These are phyloP conservation scores for Crithidia brevicula DNA, from an alignment of 208 protist species.

Conservation along the genomic window DNA sequence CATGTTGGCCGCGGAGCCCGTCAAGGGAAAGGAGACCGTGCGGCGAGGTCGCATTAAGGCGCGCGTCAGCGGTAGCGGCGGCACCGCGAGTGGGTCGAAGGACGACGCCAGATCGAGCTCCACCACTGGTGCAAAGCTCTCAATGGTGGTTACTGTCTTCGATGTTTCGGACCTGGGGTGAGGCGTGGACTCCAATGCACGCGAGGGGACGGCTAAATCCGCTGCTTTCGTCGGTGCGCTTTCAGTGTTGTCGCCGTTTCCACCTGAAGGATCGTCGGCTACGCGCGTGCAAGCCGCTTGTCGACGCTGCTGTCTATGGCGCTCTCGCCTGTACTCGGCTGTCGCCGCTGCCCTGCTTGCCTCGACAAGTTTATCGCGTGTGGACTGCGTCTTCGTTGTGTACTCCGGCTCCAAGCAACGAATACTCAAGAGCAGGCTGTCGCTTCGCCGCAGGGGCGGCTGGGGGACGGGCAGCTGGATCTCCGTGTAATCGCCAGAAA, in stretches of 20 bases:
- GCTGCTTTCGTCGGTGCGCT: not conserved
- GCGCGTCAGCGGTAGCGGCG: conserved; percentile 21
- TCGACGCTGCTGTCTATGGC: conserved; percentile 1
- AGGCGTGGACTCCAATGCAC: not conserved
- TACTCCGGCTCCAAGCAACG: conserved; percentile 5
- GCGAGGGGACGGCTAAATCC: not conserved
- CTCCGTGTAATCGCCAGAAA: conserved; percentile 1
- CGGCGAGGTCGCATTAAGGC: not conserved
- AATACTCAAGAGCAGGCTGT: conserved; percentile 24
- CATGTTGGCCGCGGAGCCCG: not conserved
- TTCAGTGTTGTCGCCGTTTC: not conserved
- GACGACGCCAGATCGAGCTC: conserved; percentile 12
- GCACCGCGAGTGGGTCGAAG: conserved; percentile 24
- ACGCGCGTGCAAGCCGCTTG: too few relatives aligned
- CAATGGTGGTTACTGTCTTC: not conserved
- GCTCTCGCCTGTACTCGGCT: conserved; percentile 3
- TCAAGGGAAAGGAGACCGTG: not conserved
- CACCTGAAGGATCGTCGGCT: too few relatives aligned
- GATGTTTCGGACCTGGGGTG: not conserved
- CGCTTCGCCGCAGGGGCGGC: conserved; percentile 5
- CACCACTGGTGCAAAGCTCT: not conserved
- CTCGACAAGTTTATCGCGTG: not conserved
- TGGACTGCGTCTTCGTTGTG: not conserved
- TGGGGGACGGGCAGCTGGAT: conserved; percentile 1
- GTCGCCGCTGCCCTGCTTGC: not conserved